Conservation (phyloP, 1,284 basidiomycete species). For the Paramarasmius palmivorus region DNA sequence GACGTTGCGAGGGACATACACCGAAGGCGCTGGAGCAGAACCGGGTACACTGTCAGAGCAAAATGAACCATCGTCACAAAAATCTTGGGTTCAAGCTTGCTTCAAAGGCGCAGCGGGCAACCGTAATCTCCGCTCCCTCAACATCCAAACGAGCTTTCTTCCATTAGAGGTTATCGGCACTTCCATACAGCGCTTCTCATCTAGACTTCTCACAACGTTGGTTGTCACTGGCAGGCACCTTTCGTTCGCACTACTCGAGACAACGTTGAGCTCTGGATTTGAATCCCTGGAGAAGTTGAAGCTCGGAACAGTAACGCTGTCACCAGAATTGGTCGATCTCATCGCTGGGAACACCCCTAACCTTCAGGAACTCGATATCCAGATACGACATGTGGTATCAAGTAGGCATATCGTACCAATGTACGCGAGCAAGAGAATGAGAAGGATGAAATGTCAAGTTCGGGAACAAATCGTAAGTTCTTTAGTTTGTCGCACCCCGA, state of each 20-base stretch:
- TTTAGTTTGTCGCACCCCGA: neutral
- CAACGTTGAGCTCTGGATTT: neutral
- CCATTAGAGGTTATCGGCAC: neutral
- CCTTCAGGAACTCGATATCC: constrained; percentile 6
- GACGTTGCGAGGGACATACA: constrained; percentile 3
- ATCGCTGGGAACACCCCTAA: constrained; percentile 6
- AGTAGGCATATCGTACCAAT: constrained; percentile 6
- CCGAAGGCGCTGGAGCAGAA: constrained; percentile 6
- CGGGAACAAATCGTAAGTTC: neutral
- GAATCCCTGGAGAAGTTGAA: constrained; percentile 2
- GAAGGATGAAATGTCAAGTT: neutral
- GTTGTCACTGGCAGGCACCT: constrained; percentile 10
- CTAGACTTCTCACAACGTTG: constrained; percentile 4
- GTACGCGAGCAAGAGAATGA: neutral
- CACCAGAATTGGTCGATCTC: constrained; percentile 11
- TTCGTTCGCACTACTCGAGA: constrained; percentile 4
- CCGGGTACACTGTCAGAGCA: neutral
- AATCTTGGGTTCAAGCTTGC: constrained; percentile 3
- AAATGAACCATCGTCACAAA: neutral
- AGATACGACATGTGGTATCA: constrained; percentile 6
- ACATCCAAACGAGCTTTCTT: constrained; percentile 7
- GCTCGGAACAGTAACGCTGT: constrained; percentile 8
- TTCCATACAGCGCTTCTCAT: constrained; percentile 5
- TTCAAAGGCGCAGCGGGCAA: neutral
- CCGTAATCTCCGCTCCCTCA: constrained; percentile 1